Evolutionary conservation across 2,329 filamentous ascomycete species (phyloP).

Genomic region (Neopestalotiopsis sp.): DNA sequence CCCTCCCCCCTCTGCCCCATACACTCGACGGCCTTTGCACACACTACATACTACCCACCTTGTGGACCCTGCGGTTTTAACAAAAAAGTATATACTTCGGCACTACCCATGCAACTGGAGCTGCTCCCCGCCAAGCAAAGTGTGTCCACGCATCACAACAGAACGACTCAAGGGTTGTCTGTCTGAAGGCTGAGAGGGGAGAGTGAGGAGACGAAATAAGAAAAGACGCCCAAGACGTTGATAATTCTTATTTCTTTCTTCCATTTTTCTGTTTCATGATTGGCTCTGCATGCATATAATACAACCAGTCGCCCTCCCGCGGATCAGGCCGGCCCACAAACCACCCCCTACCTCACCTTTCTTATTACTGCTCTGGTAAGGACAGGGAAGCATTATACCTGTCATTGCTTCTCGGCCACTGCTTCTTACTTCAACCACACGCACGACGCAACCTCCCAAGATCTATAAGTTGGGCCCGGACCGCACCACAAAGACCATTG

Average conservation of each 20-base stretch:
- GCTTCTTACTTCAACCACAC: conserved; percentile 1
- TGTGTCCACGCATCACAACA: not conserved
- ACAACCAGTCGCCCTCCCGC: conserved; percentile 28
- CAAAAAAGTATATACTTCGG: not conserved
- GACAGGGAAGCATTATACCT: not conserved
- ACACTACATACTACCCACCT: too few relatives aligned
- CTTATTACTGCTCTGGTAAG: conserved; percentile 25
- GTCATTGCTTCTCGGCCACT: not conserved
- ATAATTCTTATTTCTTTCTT: not conserved
- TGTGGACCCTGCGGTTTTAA: conserved; percentile 5
- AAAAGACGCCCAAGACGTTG: not conserved
- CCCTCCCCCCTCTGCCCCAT: not conserved
- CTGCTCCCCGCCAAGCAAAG: not conserved
- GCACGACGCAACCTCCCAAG: not conserved
- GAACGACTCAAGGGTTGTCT: not conserved
- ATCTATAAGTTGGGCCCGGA: conserved; percentile 1
- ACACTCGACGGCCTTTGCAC: not conserved
- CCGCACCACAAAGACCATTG: conserved; percentile 2
- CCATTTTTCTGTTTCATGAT: not conserved
- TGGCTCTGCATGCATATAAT: conserved; percentile 30
- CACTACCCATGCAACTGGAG: not conserved
- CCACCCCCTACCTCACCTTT: conserved; percentile 22
- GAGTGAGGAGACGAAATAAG: not conserved
- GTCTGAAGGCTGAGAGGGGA: not conserved
- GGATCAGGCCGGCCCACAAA: conserved; percentile 28